These are phyloP conservation scores for Penicillium sp. DNA, from an alignment of 2,329 filamentous ascomycete genomes.

Conservation along the genomic window DNA sequence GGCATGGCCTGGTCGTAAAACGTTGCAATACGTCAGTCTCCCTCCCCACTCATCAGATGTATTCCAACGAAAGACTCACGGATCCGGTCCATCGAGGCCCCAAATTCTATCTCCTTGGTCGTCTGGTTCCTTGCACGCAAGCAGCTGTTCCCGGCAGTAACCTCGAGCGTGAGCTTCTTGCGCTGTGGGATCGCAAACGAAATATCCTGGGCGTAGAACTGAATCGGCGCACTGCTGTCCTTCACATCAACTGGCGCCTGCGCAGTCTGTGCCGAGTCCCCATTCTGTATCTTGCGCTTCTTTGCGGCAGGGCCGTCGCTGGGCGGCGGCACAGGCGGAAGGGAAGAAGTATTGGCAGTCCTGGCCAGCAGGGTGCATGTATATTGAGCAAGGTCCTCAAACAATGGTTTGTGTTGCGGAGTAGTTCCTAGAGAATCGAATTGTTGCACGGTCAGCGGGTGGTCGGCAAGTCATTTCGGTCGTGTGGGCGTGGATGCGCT, in stretches of 20 bases:
- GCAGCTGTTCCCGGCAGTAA: conserved; percentile 46
- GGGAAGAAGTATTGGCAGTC: conserved; percentile 25
- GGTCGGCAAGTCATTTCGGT: conserved; percentile 6
- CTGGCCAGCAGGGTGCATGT: conserved; percentile 40
- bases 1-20: conserved; percentile 48
- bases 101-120: conserved; percentile 54
- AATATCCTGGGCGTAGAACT: conserved; percentile 53
- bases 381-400: conserved; percentile 51
- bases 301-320: conserved; percentile 42
- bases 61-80: conserved; percentile 41
- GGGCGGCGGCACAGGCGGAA: conserved; percentile 26
- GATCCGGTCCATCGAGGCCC: conserved; percentile 49
- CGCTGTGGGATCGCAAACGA: conserved; percentile 62
- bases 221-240: conserved; percentile 30
- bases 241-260: conserved; percentile 34
- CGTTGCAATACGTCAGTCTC: conserved; percentile 8
- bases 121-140: conserved; percentile 52
- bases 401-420: conserved; percentile 42
- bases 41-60: background rate
- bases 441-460: conserved; percentile 15
- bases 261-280: conserved; percentile 25
- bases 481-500: conserved; percentile 10
- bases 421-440: conserved; percentile 29
- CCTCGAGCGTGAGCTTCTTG: conserved; percentile 61
- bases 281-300: conserved; percentile 52